Evolutionary conservation across 768 basidiomycete species (phyloP), one percentile per base, ranked within the genome.

Genomic region (Cubamyces lactineus): DNA sequence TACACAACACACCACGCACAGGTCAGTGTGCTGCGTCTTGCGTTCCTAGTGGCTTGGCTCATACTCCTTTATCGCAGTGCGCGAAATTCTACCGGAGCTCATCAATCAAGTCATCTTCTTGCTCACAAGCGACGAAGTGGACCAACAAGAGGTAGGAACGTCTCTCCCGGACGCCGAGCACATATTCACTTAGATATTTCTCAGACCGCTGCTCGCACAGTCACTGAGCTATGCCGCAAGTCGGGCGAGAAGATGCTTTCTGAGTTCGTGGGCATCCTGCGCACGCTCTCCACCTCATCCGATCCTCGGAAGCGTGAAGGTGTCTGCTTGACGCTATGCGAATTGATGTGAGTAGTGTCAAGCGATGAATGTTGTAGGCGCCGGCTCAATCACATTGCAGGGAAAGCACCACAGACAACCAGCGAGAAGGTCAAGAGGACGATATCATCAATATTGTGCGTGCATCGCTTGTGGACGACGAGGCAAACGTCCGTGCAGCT

Each of bases 1-100:
- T 99, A 11, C 86, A 94, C 73, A 98, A 96, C 69, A 96, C 94
- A 0, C 95, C 94, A 5, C 82, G 89, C 47, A 96, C 94, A 66
- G 89, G 94, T 94, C 71, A 59, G 78, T n/a, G 47, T 51, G 38
- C 54, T 39, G 34, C 21, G 16, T 51, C 38, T 40, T 41, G 24
- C 46, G 16, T 59, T 13, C 12, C 45, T 15, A n/a, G 3, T 16
- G 15, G 42, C 5, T 30, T 47, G 21, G 1, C 53, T 53, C 48
- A 62, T 57, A 64, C 59, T 65, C 54, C 9, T 68, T 39, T 64
- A 89, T 92, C 90, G 16, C 88, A 91, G 92, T 91, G 19, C 88
- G 95, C 63, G 96, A 98, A 73, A 90, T 98, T 62, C 80, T 99
- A 45, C 88, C 92, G 2, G 87, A 94, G 59, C 84, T 99, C 67